phyloP scores from a whole-genome alignment of 192 early-diverging fungal genomes.

The Backusella luteola region DNA sequence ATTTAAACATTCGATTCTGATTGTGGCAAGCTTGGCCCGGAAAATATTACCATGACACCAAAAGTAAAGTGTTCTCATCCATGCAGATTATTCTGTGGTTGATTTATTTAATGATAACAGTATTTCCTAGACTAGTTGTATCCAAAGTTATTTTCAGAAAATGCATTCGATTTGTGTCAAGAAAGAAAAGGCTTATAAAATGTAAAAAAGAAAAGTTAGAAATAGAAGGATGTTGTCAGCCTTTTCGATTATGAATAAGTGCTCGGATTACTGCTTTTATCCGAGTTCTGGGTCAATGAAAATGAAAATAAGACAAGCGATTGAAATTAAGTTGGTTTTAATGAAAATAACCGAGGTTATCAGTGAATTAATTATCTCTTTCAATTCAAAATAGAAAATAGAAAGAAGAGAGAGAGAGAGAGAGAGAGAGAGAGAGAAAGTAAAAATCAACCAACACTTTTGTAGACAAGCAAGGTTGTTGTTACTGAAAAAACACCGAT shows the following conservation, averaged over 20 bases:
- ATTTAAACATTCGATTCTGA: too few species aligned
- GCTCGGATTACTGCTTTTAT: not conserved
- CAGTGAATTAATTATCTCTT: not conserved
- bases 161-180: too few species aligned
- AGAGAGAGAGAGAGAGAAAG: too few species aligned
- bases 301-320: not conserved
- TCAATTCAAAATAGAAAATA: not conserved
- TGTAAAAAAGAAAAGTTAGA: not conserved
- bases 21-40: too few species aligned
- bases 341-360: not conserved
- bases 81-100: too few species aligned
- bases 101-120: not conserved
- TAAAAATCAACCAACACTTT: not conserved
- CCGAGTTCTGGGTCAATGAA: not conserved
- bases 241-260: not conserved
- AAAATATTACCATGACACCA: too few species aligned
- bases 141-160: not conserved
- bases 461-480: not conserved
- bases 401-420: not conserved
- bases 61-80: too few species aligned
- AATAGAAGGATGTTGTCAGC: not conserved
- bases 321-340: not conserved
- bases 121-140: not conserved
- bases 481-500: not conserved
- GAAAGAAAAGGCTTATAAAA: not conserved